Conservation (phyloP, 208 protist genomes). For the Crithidia mellificae region DNA sequence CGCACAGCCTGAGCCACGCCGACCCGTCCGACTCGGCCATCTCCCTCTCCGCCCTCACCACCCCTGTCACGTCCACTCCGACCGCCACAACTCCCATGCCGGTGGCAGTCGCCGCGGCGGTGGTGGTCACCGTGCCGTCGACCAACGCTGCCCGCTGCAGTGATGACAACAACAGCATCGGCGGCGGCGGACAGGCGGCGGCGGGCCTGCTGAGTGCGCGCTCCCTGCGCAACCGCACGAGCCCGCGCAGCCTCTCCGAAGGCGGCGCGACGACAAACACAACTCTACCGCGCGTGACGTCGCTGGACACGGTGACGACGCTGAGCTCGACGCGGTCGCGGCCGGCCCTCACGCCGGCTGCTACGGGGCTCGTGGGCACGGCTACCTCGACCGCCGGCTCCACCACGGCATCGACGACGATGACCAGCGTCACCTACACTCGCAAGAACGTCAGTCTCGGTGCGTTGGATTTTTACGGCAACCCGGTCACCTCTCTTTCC, state of each 20-base stretch:
- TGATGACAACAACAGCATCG: background rate
- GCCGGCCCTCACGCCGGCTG: constrained; percentile 18
- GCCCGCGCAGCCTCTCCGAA: constrained; percentile 13
- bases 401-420: constrained; percentile 19
- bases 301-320: constrained; percentile 21
- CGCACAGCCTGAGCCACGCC: background rate
- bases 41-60: constrained; percentile 12
- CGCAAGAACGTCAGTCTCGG: constrained; percentile 36
- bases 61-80: background rate
- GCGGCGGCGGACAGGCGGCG: background rate
- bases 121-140: background rate
- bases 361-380: background rate
- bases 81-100: background rate
- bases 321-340: constrained; percentile 28
- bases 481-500: constrained; percentile 37
- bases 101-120: background rate
- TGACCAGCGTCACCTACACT: constrained; percentile 36
- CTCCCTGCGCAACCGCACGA: background rate
- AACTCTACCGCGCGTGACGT: constrained; percentile 12
- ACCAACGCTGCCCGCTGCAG: background rate
- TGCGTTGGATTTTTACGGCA: constrained; percentile 27
- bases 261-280: background rate
- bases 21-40: constrained; percentile 1
- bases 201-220: background rate
- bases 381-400: constrained; percentile 15